phyloP scores from a whole-genome alignment of 352 stramenopile genomes.

The Blastocystis sp. region DNA sequence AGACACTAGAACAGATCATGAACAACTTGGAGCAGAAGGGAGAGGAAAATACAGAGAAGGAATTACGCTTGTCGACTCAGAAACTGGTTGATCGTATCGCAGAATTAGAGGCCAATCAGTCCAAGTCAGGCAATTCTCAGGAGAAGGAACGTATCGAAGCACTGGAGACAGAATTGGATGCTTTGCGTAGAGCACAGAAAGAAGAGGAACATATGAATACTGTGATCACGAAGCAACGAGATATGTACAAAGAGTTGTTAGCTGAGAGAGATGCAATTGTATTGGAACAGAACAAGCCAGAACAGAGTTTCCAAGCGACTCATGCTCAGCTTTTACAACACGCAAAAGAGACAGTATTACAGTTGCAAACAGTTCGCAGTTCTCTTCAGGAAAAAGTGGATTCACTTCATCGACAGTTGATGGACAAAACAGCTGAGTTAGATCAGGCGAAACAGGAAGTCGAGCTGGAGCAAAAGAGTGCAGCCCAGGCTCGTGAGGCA shows the following conservation, averaged over 20 bases:
- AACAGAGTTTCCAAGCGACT: not conserved
- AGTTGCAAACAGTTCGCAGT: not conserved
- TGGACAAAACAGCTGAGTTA: not conserved
- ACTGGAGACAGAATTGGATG: conserved; percentile 75
- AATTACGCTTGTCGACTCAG: conserved; percentile 83
- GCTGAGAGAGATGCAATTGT: conserved; percentile 74
- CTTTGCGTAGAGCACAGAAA: conserved; percentile 72
- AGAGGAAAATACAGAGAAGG: conserved; percentile 67
- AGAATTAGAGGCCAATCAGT: conserved; percentile 67
- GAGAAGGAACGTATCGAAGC: conserved; percentile 56
- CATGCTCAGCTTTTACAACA: not conserved
- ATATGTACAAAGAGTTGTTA: conserved; percentile 86
- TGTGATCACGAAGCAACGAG: conserved; percentile 86
- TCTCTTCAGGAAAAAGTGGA: not conserved
- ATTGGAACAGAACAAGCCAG: not conserved
- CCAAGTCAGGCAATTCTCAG: not conserved
- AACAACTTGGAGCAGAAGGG: conserved; percentile 68
- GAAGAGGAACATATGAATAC: conserved; percentile 74
- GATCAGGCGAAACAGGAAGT: not conserved
- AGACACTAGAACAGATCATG: conserved; percentile 72
- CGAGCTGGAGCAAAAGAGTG: not conserved
- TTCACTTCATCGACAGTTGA: not conserved
- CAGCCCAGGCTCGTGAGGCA: not conserved
- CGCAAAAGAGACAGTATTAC: not conserved
- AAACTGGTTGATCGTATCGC: conserved; percentile 75